Conservation (phyloP, 306 rosid species). For the Bauhinia variegata region DNA sequence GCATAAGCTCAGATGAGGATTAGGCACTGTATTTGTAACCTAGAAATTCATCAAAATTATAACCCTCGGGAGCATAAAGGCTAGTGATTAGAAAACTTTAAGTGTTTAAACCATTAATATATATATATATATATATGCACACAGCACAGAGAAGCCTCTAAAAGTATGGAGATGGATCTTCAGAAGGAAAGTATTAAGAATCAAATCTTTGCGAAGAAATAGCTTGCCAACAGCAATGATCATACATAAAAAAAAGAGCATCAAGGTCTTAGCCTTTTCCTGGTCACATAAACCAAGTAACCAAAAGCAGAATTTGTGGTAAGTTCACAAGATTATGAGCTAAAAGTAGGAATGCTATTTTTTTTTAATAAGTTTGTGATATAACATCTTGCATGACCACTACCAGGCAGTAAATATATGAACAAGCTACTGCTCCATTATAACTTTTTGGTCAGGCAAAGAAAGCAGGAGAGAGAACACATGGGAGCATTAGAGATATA, state of each 20-base stretch:
- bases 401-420: too few relatives aligned
- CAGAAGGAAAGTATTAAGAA: constrained; percentile 8
- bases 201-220: background rate
- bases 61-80: background rate
- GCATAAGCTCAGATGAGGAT: background rate
- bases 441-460: too few relatives aligned
- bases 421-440: too few relatives aligned
- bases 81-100: background rate
- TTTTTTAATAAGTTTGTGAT: background rate
- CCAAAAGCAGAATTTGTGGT: background rate
- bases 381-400: too few relatives aligned
- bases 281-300: background rate
- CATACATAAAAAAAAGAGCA: background rate
- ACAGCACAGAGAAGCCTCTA: background rate
- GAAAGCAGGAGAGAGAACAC: too few relatives aligned
- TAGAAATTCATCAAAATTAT: background rate
- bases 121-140: background rate
- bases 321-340: background rate
- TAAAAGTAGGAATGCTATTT: background rate
- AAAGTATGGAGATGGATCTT: constrained; percentile 1
- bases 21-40: background rate
- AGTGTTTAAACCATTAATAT: constrained; percentile 1
- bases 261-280: background rate
- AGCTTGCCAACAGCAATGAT: background rate
- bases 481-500: background rate